Evolutionary conservation across 176 grass and related monocot genomes (phyloP), one percentile per base, ranked within the genome.

Genomic region (Aegilops tauschii): DNA sequence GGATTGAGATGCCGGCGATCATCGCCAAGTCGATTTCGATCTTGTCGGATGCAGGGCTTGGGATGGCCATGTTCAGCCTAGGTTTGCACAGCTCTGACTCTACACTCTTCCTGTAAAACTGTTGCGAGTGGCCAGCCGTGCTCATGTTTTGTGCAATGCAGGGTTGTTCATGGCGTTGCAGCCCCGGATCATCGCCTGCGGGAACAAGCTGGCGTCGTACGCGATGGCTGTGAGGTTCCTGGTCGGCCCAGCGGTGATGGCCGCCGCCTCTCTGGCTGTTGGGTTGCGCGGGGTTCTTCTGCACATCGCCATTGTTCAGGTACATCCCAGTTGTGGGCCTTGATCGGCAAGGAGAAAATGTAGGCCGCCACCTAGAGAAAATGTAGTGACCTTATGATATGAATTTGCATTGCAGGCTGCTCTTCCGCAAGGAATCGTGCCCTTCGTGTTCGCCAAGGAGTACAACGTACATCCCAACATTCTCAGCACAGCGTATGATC

Each of bases 11-110:
- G 95, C 95, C 95, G 1, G 91, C 87, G 0, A 98, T 98, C 58
- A 89, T 98, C 1, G 95, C 95, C 1, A 83, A 73, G 0, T 98
- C 95, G 0, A 98, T 98, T 63, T 85, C 95, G 21, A 92, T 98
- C 72, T 86, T 98, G 11, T 98, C 95, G 0, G 91, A 98, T 68
- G 95, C 95, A 11, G 95, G 95, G 12, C 95, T 98, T 29, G 95
- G 95, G 23, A 98, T 98, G 95, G 95, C 95, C 10, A 98, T 98
- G 95, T 98, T 98, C 86, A 98, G 95, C 79, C 89, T 98, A 39
- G 95, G 95, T 98, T 27, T 77, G 76, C 47, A 5, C 3, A 61
- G 70, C 21, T 49, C 54, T 40, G 28, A 40, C 65, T 8, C 18
- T 31, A 7, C 9, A 75, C 14, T 50, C 4, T 67, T 74, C 20